Conservation (phyloP, 768 basidiomycete genomes). For the Suillus subluteus region DNA sequence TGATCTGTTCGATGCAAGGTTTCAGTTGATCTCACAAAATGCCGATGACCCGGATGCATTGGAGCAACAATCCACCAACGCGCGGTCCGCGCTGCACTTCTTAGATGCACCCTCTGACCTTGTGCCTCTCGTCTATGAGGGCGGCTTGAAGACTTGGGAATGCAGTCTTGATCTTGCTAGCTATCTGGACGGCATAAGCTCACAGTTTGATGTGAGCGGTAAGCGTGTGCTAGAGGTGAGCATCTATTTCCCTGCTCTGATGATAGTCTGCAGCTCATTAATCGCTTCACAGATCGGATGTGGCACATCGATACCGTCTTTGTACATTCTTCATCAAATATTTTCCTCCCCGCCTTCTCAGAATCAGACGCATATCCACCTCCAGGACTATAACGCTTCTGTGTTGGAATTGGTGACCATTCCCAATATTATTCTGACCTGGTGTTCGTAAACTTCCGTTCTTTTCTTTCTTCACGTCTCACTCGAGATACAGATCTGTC, state of each 20-base stretch:
- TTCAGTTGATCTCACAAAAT: slow-evolving; percentile 78
- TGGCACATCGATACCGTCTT: slow-evolving; percentile 86
- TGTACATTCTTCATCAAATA: slow-evolving; percentile 69
- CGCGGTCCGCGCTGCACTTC: slow-evolving; percentile 53
- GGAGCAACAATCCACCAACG: slow-evolving; percentile 19
- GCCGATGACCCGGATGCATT: slow-evolving; percentile 36
- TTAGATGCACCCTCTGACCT: slow-evolving; percentile 88
- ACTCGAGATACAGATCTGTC: slow-evolving; percentile 55
- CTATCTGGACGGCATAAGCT: slow-evolving; percentile 49
- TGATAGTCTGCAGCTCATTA: neutral
- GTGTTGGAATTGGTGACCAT: slow-evolving; percentile 80
- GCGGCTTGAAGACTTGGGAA: slow-evolving; percentile 98
- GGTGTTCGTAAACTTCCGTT: slow-evolving; percentile 62
- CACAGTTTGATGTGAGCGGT: slow-evolving; percentile 40
- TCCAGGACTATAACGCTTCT: slow-evolving; percentile 91
- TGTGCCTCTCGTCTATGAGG: slow-evolving; percentile 91
- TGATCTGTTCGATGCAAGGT: slow-evolving; percentile 95
- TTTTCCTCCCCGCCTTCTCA: slow-evolving; percentile 41
- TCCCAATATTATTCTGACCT: slow-evolving; percentile 77
- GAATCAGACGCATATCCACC: slow-evolving; percentile 58
- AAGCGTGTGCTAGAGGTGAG: slow-evolving; percentile 73
- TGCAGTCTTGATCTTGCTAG: slow-evolving; percentile 87
- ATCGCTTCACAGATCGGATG: slow-evolving; percentile 73
- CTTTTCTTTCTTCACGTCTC: neutral
- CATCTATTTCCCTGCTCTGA: neutral